These are phyloP conservation scores for maize (Zea mays) DNA, from an alignment of 176 grass and related monocot genomes.

Conservation along the genomic window DNA sequence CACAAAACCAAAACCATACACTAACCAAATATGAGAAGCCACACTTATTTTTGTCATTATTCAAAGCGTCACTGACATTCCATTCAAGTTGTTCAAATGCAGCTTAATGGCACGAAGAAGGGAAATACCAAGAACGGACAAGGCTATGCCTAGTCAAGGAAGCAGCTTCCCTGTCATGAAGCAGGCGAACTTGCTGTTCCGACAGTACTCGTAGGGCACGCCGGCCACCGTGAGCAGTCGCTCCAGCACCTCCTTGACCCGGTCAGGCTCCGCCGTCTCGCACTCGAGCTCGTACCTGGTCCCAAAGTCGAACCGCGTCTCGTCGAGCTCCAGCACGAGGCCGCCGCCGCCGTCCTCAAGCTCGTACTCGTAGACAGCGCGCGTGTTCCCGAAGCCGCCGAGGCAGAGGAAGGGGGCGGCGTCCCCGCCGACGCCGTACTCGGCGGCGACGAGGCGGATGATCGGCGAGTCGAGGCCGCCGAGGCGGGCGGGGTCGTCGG, in stretches of 20 bases:
- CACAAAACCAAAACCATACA: background rate
- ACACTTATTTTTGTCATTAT: background rate
- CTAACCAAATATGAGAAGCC: background rate
- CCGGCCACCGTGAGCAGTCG: conserved; percentile 8
- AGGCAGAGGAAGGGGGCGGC: conserved; percentile 56
- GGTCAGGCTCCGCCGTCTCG: background rate
- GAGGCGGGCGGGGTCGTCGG: conserved; percentile 57
- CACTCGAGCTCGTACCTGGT: background rate
- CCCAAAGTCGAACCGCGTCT: background rate
- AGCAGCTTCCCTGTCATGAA: background rate
- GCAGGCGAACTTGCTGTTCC: background rate
- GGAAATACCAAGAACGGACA: too few species aligned
- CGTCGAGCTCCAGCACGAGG: background rate
- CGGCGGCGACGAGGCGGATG: conserved; percentile 58
- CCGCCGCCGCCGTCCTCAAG: background rate
- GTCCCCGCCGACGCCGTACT: conserved; percentile 53
- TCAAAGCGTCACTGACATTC: background rate
- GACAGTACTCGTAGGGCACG: background rate
- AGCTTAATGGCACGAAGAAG: background rate
- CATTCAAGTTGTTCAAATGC: background rate
- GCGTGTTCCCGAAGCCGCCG: conserved; percentile 83
- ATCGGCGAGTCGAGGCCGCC: conserved; percentile 54
- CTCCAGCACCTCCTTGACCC: background rate
- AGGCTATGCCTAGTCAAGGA: background rate
- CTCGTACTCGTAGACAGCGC: conserved; percentile 51